A percentile compares a stretch with the other conserved stretches of the same genome.
phyloP scores from a whole-genome alignment of 805 yeast genomes.

The Lipomyces chichibuensis region DNA sequence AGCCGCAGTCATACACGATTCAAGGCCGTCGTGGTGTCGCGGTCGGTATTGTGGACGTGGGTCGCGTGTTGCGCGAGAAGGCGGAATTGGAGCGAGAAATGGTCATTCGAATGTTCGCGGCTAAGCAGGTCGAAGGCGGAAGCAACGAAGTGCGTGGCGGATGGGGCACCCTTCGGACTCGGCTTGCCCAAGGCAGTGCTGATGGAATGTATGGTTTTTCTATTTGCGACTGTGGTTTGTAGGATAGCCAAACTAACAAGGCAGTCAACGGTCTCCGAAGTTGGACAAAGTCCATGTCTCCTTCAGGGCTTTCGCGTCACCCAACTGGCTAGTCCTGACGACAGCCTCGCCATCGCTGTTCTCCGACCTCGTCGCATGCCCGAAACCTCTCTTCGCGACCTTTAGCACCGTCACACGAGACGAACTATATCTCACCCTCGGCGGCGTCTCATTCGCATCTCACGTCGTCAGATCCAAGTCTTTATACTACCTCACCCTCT shows the following conservation, averaged over 20 bases:
- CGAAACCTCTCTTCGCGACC: slow-evolving; percentile 28
- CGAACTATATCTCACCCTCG: slow-evolving; percentile 31
- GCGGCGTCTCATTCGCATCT: slow-evolving; percentile 21
- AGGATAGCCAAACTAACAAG: neutral
- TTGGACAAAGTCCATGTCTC: slow-evolving; percentile 71
- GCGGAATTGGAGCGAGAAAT: slow-evolving; percentile 70
- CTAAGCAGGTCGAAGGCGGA: slow-evolving; percentile 11
- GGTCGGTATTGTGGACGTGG: slow-evolving; percentile 84
- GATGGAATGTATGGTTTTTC: slow-evolving; percentile 51
- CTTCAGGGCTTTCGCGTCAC: slow-evolving; percentile 68
- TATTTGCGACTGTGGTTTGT: slow-evolving; percentile 3
- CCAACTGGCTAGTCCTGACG: slow-evolving; percentile 28
- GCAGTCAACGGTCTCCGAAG: slow-evolving; percentile 74
- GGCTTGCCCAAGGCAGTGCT: slow-evolving; percentile 73
- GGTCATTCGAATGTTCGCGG: slow-evolving; percentile 67
- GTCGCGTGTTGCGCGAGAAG: slow-evolving; percentile 70
- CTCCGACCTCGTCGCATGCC: slow-evolving; percentile 10
- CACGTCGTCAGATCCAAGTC: slow-evolving; percentile 8
- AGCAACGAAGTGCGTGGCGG: slow-evolving; percentile 60
- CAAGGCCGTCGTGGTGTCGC: slow-evolving; percentile 74
- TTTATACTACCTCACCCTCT: slow-evolving; percentile 22
- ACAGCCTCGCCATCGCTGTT: slow-evolving; percentile 24
- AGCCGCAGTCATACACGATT: slow-evolving; percentile 15
- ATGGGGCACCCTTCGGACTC: slow-evolving; percentile 84
- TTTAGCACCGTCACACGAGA: slow-evolving; percentile 24